Evolutionary conservation across 305 asterid species (phyloP), one percentile per base, ranked within the genome.

Genomic region (Nicotiana rustica): DNA sequence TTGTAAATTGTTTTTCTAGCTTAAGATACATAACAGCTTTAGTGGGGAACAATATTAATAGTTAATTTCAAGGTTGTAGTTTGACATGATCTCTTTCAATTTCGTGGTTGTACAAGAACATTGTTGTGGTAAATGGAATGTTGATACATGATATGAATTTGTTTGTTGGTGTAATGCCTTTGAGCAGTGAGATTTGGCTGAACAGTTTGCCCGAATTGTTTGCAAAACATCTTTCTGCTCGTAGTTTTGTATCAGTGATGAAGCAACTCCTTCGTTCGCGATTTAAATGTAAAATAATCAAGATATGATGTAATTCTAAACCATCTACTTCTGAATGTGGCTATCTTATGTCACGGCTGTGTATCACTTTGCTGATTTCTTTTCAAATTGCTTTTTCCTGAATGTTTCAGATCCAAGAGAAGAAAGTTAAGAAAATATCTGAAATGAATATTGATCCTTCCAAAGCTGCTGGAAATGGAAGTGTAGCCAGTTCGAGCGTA

Each of bases 371-470:
- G 29, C 84, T 69, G 66, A 78, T 76, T 79, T 83, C 84, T 61
- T 73, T 71, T 55, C 78, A 21, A 47, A 64, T 18, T 67, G 52
- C 49, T 31, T 55, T 76, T 55, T 9, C 67, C 41, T 55, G 29
- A 55, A 55, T 76, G 55, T 67, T 52, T 77, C 97, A 97, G 99
- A 96, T 97, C 86, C 98, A 93, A 88, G 98, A 93, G 92, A 95
- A 97, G 93, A 95, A 92, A 87, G 90, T 97, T 83, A 97, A 97
- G 92, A 97, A 95, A 89, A 85, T 97, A 82, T 86, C 93, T 84
- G 97, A 92, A 1, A 90, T 94, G 95, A 97, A 93, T 84, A 82
- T 87, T 17, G 97, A 89, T 88, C 84, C 93, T 81, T 90, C 91
- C 77, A 95, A 92, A 90, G 89, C 88, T 87, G 86, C 87, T 83